Evolutionary conservation across 2,329 filamentous ascomycete species (phyloP), one percentile per base, ranked within the genome.

Genomic region (Aspergillus ibericus): DNA sequence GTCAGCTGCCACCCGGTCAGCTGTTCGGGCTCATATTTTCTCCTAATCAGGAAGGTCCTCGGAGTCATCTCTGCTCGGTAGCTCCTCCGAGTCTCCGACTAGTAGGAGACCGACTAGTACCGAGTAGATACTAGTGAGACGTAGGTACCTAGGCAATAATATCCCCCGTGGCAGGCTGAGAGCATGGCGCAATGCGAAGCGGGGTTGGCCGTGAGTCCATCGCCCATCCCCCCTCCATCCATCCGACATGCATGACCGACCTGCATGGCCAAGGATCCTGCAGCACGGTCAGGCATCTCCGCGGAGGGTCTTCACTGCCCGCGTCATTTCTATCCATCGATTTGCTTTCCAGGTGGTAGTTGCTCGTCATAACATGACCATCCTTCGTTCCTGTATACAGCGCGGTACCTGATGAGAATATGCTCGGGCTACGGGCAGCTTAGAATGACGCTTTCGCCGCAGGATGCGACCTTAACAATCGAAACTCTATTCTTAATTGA

Each of bases 151-250:
- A 32, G 29, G 29, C 29, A 10, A 10, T 32, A 10, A 9, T 25
- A 25, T 25, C 22, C 22, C 22, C 22, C 22, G 29, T 32, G 29
- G 29, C 29, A 32, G 29, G n/a, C 36, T 18, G 36, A 10, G 16
- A 40, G 36, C 36, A 40, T 48, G 44, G 44, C 44, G 44, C 44
- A 48, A 48, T 48, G 16, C 44, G 16, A 48, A 48, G 44, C 44
- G 44, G 44, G 44, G 44, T 48, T 48, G 25, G 25, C 44, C n/a
- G n/a, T n/a, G n/a, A n/a, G n/a, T 32, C n/a, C 25, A 16, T 16
- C 34, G 13, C 25, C 36, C 46, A 15, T 44, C n/a, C 27, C 54
- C 54, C 54, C 46, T 51, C 35, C 47, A 40, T 51, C 34, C 34
- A 20, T 34, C 47, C 27, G 27, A 40, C 35, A 16, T 40, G 34